Percentiles rank a stretch among this genome's conserved stretches.
Conservation (phyloP, 2,329 filamentous ascomycete genomes). For the Exophiala viscosa region DNA sequence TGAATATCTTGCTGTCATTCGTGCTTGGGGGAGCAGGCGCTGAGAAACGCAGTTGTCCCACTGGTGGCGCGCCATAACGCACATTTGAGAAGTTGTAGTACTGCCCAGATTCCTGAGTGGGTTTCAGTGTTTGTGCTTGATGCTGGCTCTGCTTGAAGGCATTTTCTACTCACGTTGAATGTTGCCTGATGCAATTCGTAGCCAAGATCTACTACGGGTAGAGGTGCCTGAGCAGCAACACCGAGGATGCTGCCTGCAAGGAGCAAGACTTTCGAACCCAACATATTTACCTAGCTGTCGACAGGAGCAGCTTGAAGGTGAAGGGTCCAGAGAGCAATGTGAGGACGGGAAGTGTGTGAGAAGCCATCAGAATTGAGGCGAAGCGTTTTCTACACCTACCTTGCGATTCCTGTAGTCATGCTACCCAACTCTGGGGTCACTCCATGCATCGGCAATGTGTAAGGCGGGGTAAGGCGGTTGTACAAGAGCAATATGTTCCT, state of each 20-base stretch:
- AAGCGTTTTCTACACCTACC: too few relatives aligned
- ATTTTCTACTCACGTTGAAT: conserved; percentile 15
- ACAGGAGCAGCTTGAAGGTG: too few relatives aligned
- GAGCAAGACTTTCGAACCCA: not conserved
- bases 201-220: conserved; percentile 48
- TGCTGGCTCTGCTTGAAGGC: conserved; percentile 7
- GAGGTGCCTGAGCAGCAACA: not conserved
- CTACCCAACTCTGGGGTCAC: too few relatives aligned
- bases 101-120: conserved; percentile 32
- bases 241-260: not conserved
- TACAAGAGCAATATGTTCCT: too few relatives aligned
- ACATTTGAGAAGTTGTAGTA: conserved; percentile 57
- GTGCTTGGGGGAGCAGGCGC: conserved; percentile 41
- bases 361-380: too few relatives aligned
- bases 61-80: conserved; percentile 52
- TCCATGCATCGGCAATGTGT: too few relatives aligned
- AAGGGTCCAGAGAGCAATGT: too few relatives aligned
- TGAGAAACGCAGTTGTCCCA: conserved; percentile 49
- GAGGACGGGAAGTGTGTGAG: too few relatives aligned
- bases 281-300: not conserved
- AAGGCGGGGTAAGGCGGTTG: too few relatives aligned
- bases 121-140: not conserved
- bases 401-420: too few relatives aligned
- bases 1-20: conserved; percentile 1
- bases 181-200: conserved; percentile 50